Evolutionary conservation across 139 green algal species (phyloP).

Genomic region (Volvox reticuliferus): DNA sequence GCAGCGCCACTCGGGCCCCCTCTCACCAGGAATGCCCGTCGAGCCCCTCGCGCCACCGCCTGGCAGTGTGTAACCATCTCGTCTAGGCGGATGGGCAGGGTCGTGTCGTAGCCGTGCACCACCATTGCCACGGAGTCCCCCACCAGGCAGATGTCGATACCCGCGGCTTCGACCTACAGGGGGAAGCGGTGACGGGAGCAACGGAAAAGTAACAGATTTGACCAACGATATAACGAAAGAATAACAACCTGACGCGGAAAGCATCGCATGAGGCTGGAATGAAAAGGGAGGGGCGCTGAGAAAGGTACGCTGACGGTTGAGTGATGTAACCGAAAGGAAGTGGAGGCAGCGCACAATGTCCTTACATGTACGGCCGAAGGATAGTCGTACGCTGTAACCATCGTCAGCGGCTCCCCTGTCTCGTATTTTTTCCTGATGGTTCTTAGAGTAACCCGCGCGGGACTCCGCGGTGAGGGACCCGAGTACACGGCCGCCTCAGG

Average conservation of each 20-base stretch:
- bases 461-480: slow-evolving; percentile 57
- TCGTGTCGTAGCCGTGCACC: slow-evolving; percentile 99
- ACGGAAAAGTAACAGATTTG: no score
- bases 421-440: slow-evolving; percentile 89
- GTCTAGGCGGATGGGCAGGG: slow-evolving; percentile 95
- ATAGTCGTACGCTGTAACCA: slow-evolving; percentile 99
- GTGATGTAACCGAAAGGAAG: no score
- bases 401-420: slow-evolving; percentile 82
- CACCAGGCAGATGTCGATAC: slow-evolving; percentile 96
- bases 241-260: no score
- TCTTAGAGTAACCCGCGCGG: slow-evolving; percentile 87
- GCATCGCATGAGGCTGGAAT: no score
- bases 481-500: slow-evolving; percentile 78
- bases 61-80: slow-evolving; percentile 97
- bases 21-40: slow-evolving; percentile 76
- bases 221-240: no score
- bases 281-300: no score
- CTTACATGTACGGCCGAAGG: slow-evolving; percentile 74
- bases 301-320: not conserved
- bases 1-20: not conserved
- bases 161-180: slow-evolving; percentile 88
- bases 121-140: slow-evolving; percentile 98
- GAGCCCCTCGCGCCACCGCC: slow-evolving; percentile 87
- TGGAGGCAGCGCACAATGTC: no score
- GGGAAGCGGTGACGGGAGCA: no score